Evolutionary conservation across 1,139 yeast species (phyloP).

Genomic region (Trichomonascaceae sp.): DNA sequence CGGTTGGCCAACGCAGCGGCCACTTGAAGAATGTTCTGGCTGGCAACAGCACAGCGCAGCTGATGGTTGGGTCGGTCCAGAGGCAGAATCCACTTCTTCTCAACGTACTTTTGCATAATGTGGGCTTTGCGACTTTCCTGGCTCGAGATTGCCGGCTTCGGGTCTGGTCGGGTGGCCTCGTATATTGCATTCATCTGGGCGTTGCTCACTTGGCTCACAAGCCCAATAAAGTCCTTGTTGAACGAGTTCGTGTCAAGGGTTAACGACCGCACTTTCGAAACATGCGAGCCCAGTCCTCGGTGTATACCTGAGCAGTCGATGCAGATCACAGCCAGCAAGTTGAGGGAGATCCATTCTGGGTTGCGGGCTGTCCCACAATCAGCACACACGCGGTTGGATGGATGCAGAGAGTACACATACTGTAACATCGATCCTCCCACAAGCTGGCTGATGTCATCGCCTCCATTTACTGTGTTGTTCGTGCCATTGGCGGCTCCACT

Average conservation of each 20-base stretch:
- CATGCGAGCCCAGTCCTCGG: constrained; percentile 58
- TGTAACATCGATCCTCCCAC: constrained; percentile 7
- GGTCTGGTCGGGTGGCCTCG: constrained; percentile 29
- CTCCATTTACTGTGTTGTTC: background rate
- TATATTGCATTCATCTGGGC: constrained; percentile 45
- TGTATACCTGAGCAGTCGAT: constrained; percentile 72
- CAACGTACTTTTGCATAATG: constrained; percentile 31
- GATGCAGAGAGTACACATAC: constrained; percentile 22
- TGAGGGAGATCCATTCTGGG: constrained; percentile 86
- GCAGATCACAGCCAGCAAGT: constrained; percentile 60
- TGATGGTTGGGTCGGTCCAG: constrained; percentile 25
- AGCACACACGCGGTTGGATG: constrained; percentile 56
- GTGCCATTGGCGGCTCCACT: background rate
- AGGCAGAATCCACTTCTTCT: constrained; percentile 25
- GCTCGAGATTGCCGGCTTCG: constrained; percentile 29
- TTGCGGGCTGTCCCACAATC: constrained; percentile 55
- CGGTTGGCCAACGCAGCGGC: constrained; percentile 29
- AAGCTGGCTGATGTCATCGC: background rate
- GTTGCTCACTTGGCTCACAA: constrained; percentile 53
- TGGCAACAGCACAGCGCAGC: constrained; percentile 24
- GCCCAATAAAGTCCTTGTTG: constrained; percentile 46
- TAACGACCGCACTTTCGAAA: constrained; percentile 67
- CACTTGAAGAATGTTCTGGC: constrained; percentile 21
- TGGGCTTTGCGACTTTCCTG: constrained; percentile 25
- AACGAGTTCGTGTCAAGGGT: constrained; percentile 62